These are phyloP conservation scores for Amoeboaphelidium protococcarum DNA, from an alignment of 371 early-diverging fungal genomes.

Conservation along the genomic window DNA sequence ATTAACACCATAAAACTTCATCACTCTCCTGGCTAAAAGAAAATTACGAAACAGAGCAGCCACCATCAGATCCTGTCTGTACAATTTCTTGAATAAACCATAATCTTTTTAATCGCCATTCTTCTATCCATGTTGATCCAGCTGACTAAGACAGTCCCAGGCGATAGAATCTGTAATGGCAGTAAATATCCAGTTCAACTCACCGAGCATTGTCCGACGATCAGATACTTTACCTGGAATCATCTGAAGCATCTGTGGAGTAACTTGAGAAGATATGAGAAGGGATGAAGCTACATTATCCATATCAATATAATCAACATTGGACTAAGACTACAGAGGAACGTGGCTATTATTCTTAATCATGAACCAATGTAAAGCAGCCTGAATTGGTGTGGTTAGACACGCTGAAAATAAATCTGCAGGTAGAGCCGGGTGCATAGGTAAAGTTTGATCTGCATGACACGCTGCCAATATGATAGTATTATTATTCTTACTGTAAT, in stretches of 20 bases:
- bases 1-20: conserved; percentile 67
- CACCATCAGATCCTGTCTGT: conserved; percentile 82
- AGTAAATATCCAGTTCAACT: conserved; percentile 93
- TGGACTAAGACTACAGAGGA: neutral
- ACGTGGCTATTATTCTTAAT: conserved; percentile 32
- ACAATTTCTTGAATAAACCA: conserved; percentile 69
- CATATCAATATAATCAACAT: neutral
- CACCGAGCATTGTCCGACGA: conserved; percentile 76
- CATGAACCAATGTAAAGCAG: conserved; percentile 75
- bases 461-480: conserved; percentile 87
- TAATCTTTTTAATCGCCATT: too few relatives aligned
- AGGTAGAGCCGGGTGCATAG: conserved; percentile 77
- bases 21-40: conserved; percentile 73
- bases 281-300: too few relatives aligned
- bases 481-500: conserved; percentile 14
- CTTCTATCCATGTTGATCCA: too few relatives aligned
- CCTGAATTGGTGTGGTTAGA: conserved; percentile 81
- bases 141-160: conserved; percentile 70
- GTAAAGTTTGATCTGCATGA: conserved; percentile 50
- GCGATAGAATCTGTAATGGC: conserved; percentile 95
- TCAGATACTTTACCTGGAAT: conserved; percentile 71
- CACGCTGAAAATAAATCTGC: conserved; percentile 89
- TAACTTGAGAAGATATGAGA: conserved; percentile 33
- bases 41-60: conserved; percentile 87
- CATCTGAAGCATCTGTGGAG: conserved; percentile 54